Evolutionary conservation across 2,329 filamentous ascomycete genomes (phyloP), one percentile per base, ranked within the genome.

Genomic region (Hypoxylon sp.): DNA sequence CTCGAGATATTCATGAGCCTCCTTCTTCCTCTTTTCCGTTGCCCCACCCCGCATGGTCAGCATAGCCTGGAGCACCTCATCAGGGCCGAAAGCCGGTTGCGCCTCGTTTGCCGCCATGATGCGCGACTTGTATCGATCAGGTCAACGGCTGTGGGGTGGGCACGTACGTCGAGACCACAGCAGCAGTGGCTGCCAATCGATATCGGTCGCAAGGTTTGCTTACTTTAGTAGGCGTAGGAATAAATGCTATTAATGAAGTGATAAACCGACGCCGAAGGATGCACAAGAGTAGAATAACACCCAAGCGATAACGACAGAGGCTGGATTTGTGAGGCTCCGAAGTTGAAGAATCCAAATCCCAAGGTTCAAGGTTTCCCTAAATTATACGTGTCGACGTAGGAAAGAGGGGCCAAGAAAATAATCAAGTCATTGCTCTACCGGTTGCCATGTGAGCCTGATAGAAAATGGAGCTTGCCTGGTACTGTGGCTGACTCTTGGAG

Each of bases 1-100:
- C 82, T 97, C 93, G 67, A 99, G 86, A 79, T 91, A 99, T 79
- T 95, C 90, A 78, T 98, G 94, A 66, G 93, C 94, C 80, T 94
- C 94, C 80, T 94, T 91, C 79, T 91, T 91, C 85, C 98, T 98
- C 78, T 92, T 89, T 72, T 91, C 87, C 76, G 91, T 88, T 77
- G 95, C 90, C 73, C 90, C 91, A 81, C 91, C 92, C 79, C 94
- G 91, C 94, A 99, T 97, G 70, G 94, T 96, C 78, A 90, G 88
- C 82, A 98, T 90, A 70, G 95, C 96, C 74, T 91, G 90, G 75
- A 98, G 86, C 74, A 99, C 93, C 77, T 85, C 84, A 49, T 83
- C 80, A 70, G 93, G 92, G 81, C 89, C 88, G 82, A 96, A 97
- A 80, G 88, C 87, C 82, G 91, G 89, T 80, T 89, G 86, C 72